Conservation (phyloP, 1,139 yeast genomes). For the Debaryomycetaceae sp. region DNA sequence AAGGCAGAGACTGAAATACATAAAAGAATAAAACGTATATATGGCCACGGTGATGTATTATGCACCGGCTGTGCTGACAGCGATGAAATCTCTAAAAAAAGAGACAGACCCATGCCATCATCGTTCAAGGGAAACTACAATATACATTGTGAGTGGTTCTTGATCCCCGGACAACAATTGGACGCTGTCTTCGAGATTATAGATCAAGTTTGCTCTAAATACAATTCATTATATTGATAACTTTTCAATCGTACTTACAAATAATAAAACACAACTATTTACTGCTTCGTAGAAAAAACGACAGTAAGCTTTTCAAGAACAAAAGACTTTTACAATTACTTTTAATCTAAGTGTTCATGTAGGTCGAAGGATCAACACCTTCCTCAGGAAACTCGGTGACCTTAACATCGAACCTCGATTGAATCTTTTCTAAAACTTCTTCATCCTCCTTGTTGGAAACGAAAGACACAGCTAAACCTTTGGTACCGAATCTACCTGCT, state of each 20-base stretch:
- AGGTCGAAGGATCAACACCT: constrained; percentile 96
- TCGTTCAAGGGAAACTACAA: constrained; percentile 14
- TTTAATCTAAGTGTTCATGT: constrained; percentile 77
- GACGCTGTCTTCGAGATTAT: constrained; percentile 36
- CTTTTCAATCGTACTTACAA: constrained; percentile 2
- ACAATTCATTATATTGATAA: constrained; percentile 1
- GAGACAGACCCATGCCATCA: not conserved
- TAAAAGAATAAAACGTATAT: constrained; percentile 22
- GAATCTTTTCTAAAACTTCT: constrained; percentile 87
- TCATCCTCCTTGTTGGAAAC: constrained; percentile 85
- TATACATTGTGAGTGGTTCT: constrained; percentile 59
- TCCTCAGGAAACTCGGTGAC: constrained; percentile 95
- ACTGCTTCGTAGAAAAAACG: not conserved
- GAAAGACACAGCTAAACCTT: constrained; percentile 93
- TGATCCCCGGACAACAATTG: constrained; percentile 45
- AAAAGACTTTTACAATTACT: constrained; percentile 1
- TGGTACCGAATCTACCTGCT: constrained; percentile 99
- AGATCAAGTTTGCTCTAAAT: constrained; percentile 22
- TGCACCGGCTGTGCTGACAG: constrained; percentile 35
- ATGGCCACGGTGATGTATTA: constrained; percentile 42
- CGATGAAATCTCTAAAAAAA: constrained; percentile 3
- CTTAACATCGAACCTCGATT: constrained; percentile 96
- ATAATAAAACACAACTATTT: not conserved
- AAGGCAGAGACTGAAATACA: constrained; percentile 45
- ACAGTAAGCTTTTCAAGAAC: not conserved